Base-by-base conservation (phyloP, 2,329 filamentous ascomycete genomes). In the Cryoendolithus antarcticus region DNA sequence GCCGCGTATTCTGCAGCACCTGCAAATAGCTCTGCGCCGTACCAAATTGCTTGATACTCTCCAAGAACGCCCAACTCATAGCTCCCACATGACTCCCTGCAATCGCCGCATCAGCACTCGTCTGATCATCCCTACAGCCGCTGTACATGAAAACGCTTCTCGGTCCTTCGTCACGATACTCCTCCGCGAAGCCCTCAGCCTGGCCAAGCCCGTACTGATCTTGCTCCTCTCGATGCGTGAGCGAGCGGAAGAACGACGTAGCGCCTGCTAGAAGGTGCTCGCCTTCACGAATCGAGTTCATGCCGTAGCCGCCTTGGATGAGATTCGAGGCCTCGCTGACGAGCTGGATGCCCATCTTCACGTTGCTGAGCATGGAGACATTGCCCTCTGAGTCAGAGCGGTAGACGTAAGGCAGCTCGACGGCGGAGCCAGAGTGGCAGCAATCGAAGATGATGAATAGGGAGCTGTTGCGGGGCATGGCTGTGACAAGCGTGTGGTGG, bases 391-490 rank as follows among this genome's bases (percentile, higher is more conserved):
- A 64, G 47, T 77, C 72, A 3, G 65, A 64, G 15, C 71, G 69
- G 51, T 71, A 77, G 12, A 77, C 68, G 43, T 62, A 77, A 0
- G 74, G 74, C 1, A 78, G 56, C 42, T 77, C 74, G 31, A 74
- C 62, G 0, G 72, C 73, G 1, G 71, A 74, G 24, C 74, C 74
- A 2, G 69, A 73, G 53, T 77, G 74, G 49, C 74, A 78, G 55
- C 74, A 77, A 52, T 78, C 74, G 48, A 78, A 69, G 21, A 77
- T 57, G 46, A 74, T 65, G 50, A 72, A 73, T 9, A 75, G 60
- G 1, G 67, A 67, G 45, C 66, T 69, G 9, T 58, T 62, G 0
- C 69, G 63, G 13, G 70, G 64, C 54, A 77, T 60, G 1, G 59
- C 57, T 1, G 67, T 67, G 11, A 76, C 68, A 7, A 75, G 64